These are phyloP conservation scores for Piromyces sp. DNA, from an alignment of 192 early-diverging fungal genomes.

Conservation along the genomic window DNA sequence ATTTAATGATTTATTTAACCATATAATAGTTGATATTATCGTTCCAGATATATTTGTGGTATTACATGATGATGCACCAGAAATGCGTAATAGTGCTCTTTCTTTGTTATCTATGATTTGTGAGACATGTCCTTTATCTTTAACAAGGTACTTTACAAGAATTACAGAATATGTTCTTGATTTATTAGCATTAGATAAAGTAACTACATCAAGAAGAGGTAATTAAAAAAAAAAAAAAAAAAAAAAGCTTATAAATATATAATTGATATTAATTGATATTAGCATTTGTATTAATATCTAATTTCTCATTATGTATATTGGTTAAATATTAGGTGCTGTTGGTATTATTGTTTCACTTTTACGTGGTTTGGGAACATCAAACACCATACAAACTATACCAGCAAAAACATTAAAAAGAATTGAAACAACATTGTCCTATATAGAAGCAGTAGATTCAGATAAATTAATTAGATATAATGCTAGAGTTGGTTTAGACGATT, in stretches of 20 bases:
- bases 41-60: slow-evolving; percentile 17
- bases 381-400: slow-evolving; percentile 35
- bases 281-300: too few relatives aligned
- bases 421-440: slow-evolving; percentile 34
- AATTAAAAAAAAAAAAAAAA: not conserved
- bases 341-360: slow-evolving; percentile 50
- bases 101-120: slow-evolving; percentile 24
- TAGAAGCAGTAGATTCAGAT: slow-evolving; percentile 51
- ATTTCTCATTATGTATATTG: too few relatives aligned
- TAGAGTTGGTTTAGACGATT: slow-evolving; percentile 44
- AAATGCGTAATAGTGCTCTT: slow-evolving; percentile 19
- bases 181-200: slow-evolving; percentile 45
- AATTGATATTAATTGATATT: too few relatives aligned
- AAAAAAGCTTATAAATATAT: too few relatives aligned
- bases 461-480: slow-evolving; percentile 54
- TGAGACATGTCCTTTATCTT: slow-evolving; percentile 49
- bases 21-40: not conserved
- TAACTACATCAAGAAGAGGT: slow-evolving; percentile 46
- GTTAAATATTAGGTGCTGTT: slow-evolving; percentile 48
- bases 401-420: slow-evolving; percentile 32
- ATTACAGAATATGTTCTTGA: slow-evolving; percentile 49
- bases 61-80: slow-evolving; percentile 6
- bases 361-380: slow-evolving; percentile 35
- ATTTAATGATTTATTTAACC: too few relatives aligned
- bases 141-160: slow-evolving; percentile 46